Base-by-base conservation (phyloP, 2,329 filamentous ascomycete genomes). In the Aspergillus quadrilineatus region DNA sequence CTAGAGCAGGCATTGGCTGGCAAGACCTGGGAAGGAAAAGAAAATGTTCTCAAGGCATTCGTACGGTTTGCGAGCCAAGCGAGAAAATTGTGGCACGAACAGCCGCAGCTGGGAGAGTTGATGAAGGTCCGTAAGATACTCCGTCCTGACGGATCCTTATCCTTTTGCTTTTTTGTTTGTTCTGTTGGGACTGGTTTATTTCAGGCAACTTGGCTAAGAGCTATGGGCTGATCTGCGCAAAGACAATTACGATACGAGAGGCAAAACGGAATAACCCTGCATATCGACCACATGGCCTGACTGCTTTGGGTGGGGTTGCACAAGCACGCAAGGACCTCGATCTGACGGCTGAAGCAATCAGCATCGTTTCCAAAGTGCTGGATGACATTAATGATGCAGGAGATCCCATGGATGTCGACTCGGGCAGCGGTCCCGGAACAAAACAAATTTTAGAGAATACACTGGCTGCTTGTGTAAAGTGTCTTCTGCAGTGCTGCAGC, bases 1-100 rank as follows among this genome's bases (percentile, higher is more conserved):
- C 80, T 96, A 47, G 90, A 97, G 61, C 90, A 89, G 67, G 86
- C 90, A 1, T 76, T 97, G 41, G 84, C 85, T 2, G 85, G 96
- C 10, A 97, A 97, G 80, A 96, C 92, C 0, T 99, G 96, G 80
- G 83, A 89, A 0, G 91, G 91, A 22, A 99, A 99, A 70, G 92
- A 97, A 74, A 86, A 85, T 63, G 84, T 99, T 32, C 79, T 97
- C 2, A 82, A 86, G 43, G 87, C 89, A 5, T 91, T 94, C 71
- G 88, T 91, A 4, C 83, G 85, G 56, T 94, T 97, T 65, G 85
- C 89, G 0, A 81, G 85, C 65, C 85, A 86, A 60, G 84, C 83
- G 0, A 82, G 81, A 61, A 73, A 72, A 6, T 77, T 90, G 30
- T 85, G 82, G 77, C 66, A 72, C 39, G 86, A 85, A 79, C 75